Evolutionary conservation across 2,329 filamentous ascomycete species (phyloP).

Genomic region (Penicillium aurantiogriseum): DNA sequence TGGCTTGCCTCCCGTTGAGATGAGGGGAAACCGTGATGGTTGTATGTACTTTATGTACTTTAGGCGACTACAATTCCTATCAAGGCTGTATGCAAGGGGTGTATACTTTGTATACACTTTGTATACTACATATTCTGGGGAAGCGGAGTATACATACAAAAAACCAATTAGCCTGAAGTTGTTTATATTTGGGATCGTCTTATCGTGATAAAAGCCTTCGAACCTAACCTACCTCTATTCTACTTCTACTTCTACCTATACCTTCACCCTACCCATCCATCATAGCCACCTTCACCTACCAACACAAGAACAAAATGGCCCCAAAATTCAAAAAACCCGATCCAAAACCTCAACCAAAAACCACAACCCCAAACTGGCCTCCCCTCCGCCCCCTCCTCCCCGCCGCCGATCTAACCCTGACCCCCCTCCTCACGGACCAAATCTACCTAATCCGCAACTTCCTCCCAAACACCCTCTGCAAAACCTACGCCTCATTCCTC

Average conservation of each 20-base stretch:
- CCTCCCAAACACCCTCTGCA: slow-evolving; percentile 72
- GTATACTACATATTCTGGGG: background rate
- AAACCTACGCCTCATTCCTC: slow-evolving; percentile 72
- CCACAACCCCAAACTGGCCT: slow-evolving; percentile 63
- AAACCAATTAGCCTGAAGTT: background rate
- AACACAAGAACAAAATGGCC: slow-evolving; percentile 8
- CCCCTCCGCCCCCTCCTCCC: slow-evolving; percentile 67
- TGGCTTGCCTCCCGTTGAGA: slow-evolving; percentile 15
- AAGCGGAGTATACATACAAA: background rate
- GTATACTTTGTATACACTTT: too few species aligned
- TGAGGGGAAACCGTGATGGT: background rate
- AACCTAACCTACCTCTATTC: background rate
- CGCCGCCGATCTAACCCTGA: slow-evolving; percentile 60
- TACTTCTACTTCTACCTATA: background rate
- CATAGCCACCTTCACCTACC: background rate
- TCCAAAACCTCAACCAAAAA: slow-evolving; percentile 14
- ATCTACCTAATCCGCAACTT: slow-evolving; percentile 72
- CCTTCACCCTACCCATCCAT: background rate
- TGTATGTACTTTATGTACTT: background rate
- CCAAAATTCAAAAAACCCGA: slow-evolving; percentile 20
- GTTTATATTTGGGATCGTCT: background rate
- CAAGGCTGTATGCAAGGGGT: background rate
- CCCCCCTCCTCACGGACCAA: slow-evolving; percentile 60
- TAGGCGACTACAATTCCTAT: background rate
- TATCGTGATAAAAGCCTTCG: slow-evolving; percentile 1